Conservation (phyloP, 2,329 filamentous ascomycete species). For the Colletotrichum aenigma region DNA sequence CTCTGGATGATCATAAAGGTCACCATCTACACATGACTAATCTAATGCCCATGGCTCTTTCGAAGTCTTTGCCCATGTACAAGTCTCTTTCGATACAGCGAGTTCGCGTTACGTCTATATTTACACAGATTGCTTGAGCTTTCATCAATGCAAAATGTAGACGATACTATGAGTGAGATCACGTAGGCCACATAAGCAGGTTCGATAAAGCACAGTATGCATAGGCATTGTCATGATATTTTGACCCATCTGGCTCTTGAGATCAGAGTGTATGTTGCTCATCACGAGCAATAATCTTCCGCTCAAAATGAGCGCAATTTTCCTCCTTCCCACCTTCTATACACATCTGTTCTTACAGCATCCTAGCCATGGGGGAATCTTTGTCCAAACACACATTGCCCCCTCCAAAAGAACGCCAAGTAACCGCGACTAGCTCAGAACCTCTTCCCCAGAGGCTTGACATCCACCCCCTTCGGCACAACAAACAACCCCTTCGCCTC, state of each 20-base stretch:
- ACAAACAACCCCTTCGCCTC: slow-evolving; percentile 20
- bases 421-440: neutral
- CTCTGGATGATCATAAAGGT: too few species aligned
- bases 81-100: too few species aligned
- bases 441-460: slow-evolving; percentile 3
- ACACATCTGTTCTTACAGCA: neutral
- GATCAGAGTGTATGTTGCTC: neutral
- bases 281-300: neutral
- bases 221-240: neutral
- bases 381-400: neutral
- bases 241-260: neutral
- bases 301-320: too few species aligned
- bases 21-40: too few species aligned
- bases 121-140: too few species aligned
- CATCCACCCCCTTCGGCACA: slow-evolving; percentile 12
- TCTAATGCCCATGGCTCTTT: too few species aligned
- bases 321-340: neutral
- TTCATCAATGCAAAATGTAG: too few species aligned
- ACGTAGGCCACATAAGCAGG: too few species aligned
- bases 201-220: neutral
- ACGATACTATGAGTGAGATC: too few species aligned
- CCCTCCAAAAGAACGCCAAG: neutral
- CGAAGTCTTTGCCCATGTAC: too few species aligned
- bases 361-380: neutral
- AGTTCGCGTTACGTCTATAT: too few species aligned